phyloP scores from a whole-genome alignment of 2,329 filamentous ascomycete genomes.

The Phaeosphaeriaceae sp. region DNA sequence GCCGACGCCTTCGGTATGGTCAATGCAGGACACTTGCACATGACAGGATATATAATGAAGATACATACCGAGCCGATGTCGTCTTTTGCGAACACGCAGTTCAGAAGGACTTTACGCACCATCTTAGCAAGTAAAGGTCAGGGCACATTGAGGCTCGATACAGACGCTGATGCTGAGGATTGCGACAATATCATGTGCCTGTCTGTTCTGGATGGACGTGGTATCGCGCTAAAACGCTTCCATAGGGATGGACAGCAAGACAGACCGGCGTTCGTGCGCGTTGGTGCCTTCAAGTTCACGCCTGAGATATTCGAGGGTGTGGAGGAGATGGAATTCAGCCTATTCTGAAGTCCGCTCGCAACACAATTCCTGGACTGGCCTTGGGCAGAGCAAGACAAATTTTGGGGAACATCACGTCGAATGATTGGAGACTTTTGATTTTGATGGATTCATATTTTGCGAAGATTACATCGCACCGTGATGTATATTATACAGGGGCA shows the following conservation, averaged over 20 bases:
- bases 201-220: not conserved
- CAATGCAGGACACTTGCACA: not conserved
- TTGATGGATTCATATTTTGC: too few relatives aligned
- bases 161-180: not conserved
- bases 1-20: not conserved
- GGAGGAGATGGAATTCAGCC: not conserved
- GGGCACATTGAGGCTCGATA: not conserved
- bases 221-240: not conserved
- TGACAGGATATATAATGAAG: not conserved
- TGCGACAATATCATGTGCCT: not conserved
- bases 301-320: not conserved
- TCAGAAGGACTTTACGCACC: not conserved
- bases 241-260: not conserved
- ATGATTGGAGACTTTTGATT: too few relatives aligned
- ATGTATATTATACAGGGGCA: too few relatives aligned
- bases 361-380: too few relatives aligned
- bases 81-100: not conserved
- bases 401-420: too few relatives aligned
- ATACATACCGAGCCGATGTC: not conserved
- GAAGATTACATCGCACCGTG: too few relatives aligned
- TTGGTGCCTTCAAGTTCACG: not conserved
- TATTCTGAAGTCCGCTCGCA: not conserved
- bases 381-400: too few relatives aligned
- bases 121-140: not conserved
- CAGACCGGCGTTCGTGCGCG: not conserved